A percentile compares a stretch with the other conserved stretches of the same genome.
These are phyloP conservation scores for Polyporus arcularius DNA, from an alignment of 768 basidiomycete species.

Conservation along the genomic window DNA sequence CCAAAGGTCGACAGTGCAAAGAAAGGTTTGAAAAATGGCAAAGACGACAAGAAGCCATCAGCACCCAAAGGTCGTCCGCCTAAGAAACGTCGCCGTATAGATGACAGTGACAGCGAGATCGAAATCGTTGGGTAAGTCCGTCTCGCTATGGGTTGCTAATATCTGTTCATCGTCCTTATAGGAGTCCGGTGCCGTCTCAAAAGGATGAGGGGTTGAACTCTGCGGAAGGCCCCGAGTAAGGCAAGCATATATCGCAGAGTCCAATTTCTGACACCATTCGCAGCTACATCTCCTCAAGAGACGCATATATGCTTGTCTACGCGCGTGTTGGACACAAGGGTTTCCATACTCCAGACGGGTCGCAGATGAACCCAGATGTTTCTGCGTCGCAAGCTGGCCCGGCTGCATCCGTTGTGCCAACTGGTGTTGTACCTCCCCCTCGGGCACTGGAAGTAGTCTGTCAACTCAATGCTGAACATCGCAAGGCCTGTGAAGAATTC, in stretches of 20 bases:
- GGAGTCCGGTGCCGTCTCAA: conserved; percentile 2
- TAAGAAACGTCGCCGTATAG: conserved; percentile 55
- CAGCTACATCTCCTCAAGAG: conserved; percentile 65
- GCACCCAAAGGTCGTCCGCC: conserved; percentile 15
- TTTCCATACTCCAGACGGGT: conserved; percentile 3
- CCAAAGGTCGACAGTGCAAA: conserved; percentile 39
- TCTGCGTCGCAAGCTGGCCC: background rate
- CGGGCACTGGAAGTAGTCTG: conserved; percentile 57
- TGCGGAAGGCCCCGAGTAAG: conserved; percentile 15
- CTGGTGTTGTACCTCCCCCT: conserved; percentile 35
- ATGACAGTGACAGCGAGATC: conserved; percentile 26
- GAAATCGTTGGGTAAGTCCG: conserved; percentile 27
- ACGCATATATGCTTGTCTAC: conserved; percentile 97
- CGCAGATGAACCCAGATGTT: background rate
- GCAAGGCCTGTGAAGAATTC: conserved; percentile 37
- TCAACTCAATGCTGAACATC: conserved; percentile 55
- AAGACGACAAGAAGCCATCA: conserved; percentile 30
- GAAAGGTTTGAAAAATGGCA: conserved; percentile 30
- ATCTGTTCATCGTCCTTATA: background rate
- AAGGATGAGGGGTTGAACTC: background rate
- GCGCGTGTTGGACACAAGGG: conserved; percentile 42
- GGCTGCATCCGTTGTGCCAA: background rate
- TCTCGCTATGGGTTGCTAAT: background rate
- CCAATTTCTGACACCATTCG: background rate
- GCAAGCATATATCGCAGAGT: too few relatives aligned